These are phyloP conservation scores for Lumnitzera littorea DNA, from an alignment of 345 rosid species.

Conservation along the genomic window DNA sequence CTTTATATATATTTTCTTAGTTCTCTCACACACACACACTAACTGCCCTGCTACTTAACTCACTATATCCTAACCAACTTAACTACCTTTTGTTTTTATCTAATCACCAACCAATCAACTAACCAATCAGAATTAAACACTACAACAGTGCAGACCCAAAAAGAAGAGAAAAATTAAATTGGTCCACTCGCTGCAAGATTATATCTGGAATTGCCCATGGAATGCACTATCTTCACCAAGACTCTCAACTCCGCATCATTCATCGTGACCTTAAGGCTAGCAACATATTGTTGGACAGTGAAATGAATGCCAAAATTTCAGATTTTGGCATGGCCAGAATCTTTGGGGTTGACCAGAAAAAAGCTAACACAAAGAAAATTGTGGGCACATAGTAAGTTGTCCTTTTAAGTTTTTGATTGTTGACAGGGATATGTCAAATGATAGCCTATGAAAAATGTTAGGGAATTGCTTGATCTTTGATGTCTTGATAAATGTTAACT, in stretches of 20 bases:
- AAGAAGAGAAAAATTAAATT: slow-evolving; percentile 6
- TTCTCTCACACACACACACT: too few relatives aligned
- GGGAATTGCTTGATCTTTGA: slow-evolving; percentile 21
- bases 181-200: slow-evolving; percentile 15
- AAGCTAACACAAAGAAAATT: slow-evolving; percentile 5
- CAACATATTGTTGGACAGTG: slow-evolving; percentile 13
- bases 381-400: slow-evolving; percentile 23
- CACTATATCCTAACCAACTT: too few relatives aligned
- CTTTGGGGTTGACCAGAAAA: slow-evolving; percentile 13
- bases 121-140: too few relatives aligned
- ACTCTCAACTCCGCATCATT: slow-evolving; percentile 15
- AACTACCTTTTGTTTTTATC: too few relatives aligned
- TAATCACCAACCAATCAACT: too few relatives aligned
- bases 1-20: too few relatives aligned
- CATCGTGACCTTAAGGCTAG: slow-evolving; percentile 22
- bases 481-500: slow-evolving; percentile 29
- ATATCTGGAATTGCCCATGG: slow-evolving; percentile 14
- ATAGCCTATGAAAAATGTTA: not conserved
- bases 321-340: slow-evolving; percentile 25
- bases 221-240: slow-evolving; percentile 19
- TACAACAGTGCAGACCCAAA: slow-evolving; percentile 1
- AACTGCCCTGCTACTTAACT: too few relatives aligned
- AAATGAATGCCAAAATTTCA: slow-evolving; percentile 21
- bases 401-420: slow-evolving; percentile 28
- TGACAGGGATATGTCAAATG: slow-evolving; percentile 22